Conservation (phyloP, 805 yeast genomes). For the Candida silvicultrix region DNA sequence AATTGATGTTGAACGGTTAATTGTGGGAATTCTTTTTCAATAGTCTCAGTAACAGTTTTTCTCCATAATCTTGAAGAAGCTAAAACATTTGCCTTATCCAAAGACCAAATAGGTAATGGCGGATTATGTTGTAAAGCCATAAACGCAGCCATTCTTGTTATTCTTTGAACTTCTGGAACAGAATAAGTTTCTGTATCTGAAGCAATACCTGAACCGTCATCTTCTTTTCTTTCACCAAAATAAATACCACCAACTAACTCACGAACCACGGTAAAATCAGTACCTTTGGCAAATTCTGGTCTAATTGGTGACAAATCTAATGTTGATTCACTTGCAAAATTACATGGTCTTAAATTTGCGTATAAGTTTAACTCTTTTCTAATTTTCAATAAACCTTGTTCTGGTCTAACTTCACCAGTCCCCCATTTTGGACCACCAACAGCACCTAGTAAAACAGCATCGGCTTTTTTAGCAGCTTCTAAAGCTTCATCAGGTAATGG, state of each 20-base stretch:
- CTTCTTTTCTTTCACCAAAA: constrained; percentile 94
- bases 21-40: constrained; percentile 85
- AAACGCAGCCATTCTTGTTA: constrained; percentile 97
- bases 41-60: constrained; percentile 80
- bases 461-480: constrained; percentile 76
- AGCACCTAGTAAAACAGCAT: constrained; percentile 95
- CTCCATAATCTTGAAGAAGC: constrained; percentile 98
- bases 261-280: constrained; percentile 89
- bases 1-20: constrained; percentile 85
- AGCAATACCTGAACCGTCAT: constrained; percentile 79
- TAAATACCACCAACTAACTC: constrained; percentile 98
- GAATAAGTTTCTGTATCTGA: constrained; percentile 91
- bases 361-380: constrained; percentile 91
- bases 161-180: constrained; percentile 88
- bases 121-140: constrained; percentile 90
- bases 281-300: constrained; percentile 79
- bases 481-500: constrained; percentile 86
- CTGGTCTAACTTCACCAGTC: constrained; percentile 93
- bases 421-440: constrained; percentile 99
- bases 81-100: constrained; percentile 95
- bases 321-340: constrained; percentile 80
- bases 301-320: constrained; percentile 85
- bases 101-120: constrained; percentile 91
- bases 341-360: constrained; percentile 96
- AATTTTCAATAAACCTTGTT: constrained; percentile 90